Percentiles rank a stretch among this genome's conserved stretches.
These are phyloP conservation scores for Globisporangium emineosum DNA, from an alignment of 352 stramenopile species.

Conservation along the genomic window DNA sequence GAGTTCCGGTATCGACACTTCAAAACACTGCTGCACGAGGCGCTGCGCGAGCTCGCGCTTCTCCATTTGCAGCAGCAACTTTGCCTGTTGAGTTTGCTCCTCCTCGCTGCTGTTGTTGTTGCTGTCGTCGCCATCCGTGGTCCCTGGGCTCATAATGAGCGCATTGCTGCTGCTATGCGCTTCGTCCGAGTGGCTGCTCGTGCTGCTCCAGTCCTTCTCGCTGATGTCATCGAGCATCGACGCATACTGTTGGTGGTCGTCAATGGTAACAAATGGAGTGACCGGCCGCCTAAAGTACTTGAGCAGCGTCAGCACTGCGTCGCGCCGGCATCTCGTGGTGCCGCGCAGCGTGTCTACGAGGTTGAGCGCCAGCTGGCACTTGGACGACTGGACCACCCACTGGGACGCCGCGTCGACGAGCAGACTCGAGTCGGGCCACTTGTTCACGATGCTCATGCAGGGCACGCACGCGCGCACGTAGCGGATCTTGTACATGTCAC, in stretches of 20 bases:
- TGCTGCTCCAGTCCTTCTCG: background rate
- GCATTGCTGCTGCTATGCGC: background rate
- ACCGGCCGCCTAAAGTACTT: constrained; percentile 23
- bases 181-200: background rate
- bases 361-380: constrained; percentile 40
- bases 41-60: constrained; percentile 26
- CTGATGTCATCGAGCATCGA: constrained; percentile 20
- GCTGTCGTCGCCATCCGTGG: too few species aligned
- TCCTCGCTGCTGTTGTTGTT: constrained; percentile 17
- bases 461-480: constrained; percentile 46
- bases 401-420: constrained; percentile 22
- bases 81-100: background rate
- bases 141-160: background rate
- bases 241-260: constrained; percentile 33
- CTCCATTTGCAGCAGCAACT: background rate
- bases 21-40: constrained; percentile 63
- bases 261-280: constrained; percentile 19
- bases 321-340: constrained; percentile 21
- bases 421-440: constrained; percentile 40
- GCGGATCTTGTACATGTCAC: constrained; percentile 36
- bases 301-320: constrained; percentile 35
- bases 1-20: constrained; percentile 38
- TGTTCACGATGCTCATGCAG: constrained; percentile 49
- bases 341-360: constrained; percentile 39
- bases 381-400: constrained; percentile 33